These are phyloP conservation scores for Arthroderma uncinatum DNA, from an alignment of 2,329 filamentous ascomycete species.

Conservation along the genomic window DNA sequence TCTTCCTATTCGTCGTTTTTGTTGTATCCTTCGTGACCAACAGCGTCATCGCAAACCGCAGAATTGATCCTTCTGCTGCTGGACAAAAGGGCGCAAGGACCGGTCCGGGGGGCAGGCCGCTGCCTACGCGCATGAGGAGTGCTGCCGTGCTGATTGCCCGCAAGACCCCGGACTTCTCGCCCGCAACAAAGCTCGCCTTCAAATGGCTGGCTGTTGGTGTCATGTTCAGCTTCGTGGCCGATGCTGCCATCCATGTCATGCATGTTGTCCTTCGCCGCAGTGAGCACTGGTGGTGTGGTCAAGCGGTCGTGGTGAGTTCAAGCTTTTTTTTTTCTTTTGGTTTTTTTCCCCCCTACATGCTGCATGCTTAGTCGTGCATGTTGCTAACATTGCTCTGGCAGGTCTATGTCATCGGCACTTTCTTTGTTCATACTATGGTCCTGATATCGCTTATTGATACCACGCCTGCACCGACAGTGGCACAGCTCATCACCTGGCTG, in stretches of 20 bases:
- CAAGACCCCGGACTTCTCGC: slow-evolving; percentile 48
- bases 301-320: slow-evolving; percentile 58
- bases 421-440: slow-evolving; percentile 78
- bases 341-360: not conserved
- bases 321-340: not conserved
- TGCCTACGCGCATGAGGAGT: slow-evolving; percentile 54
- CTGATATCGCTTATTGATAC: slow-evolving; percentile 79
- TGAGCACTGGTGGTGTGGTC: slow-evolving; percentile 70
- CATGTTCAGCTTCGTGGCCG: slow-evolving; percentile 63
- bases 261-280: slow-evolving; percentile 59
- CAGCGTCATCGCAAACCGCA: slow-evolving; percentile 46
- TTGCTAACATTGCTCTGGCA: slow-evolving; percentile 27
- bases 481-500: slow-evolving; percentile 71
- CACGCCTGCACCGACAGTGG: slow-evolving; percentile 64
- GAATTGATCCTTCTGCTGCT: slow-evolving; percentile 35
- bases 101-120: slow-evolving; percentile 80
- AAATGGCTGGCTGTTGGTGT: slow-evolving; percentile 61
- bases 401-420: slow-evolving; percentile 75
- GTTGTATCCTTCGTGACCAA: slow-evolving; percentile 50
- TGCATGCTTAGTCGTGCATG: slow-evolving; percentile 6
- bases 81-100: slow-evolving; percentile 37
- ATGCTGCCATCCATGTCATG: slow-evolving; percentile 59
- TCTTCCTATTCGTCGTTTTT: slow-evolving; percentile 54
- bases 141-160: slow-evolving; percentile 40
- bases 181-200: slow-evolving; percentile 59